Percentiles rank a stretch among this genome's conserved stretches.
These are phyloP conservation scores for Dothidotthia symphoricarpi DNA, from an alignment of 2,329 filamentous ascomycete species.

Conservation along the genomic window DNA sequence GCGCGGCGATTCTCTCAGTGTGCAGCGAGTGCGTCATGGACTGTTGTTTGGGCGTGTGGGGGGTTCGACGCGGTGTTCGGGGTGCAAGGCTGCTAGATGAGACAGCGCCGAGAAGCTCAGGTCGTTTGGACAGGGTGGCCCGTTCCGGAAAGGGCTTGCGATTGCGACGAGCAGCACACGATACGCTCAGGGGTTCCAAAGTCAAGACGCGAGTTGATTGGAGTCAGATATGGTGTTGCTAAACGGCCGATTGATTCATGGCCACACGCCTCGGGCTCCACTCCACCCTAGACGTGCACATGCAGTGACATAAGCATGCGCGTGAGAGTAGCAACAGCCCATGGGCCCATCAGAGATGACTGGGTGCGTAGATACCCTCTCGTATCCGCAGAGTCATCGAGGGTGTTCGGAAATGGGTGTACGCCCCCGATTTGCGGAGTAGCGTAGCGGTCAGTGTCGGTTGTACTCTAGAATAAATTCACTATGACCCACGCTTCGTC, in stretches of 20 bases:
- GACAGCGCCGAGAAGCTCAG: slow-evolving; percentile 18
- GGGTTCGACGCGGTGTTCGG: slow-evolving; percentile 14
- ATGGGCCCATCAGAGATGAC: too few species aligned
- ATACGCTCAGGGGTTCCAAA: too few species aligned
- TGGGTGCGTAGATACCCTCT: slow-evolving; percentile 22
- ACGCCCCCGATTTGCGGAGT: slow-evolving; percentile 14
- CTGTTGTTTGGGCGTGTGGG: slow-evolving; percentile 14
- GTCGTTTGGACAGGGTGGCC: slow-evolving; percentile 8
- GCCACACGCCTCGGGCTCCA: too few species aligned
- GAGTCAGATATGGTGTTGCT: too few species aligned
- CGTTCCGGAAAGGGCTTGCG: slow-evolving; percentile 1
- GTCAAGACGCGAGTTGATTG: too few species aligned
- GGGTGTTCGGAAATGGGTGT: slow-evolving; percentile 2
- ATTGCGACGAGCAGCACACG: not conserved
- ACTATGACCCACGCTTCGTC: slow-evolving; percentile 8
- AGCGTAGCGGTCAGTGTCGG: slow-evolving; percentile 30
- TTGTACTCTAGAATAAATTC: slow-evolving; percentile 22
- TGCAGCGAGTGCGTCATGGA: slow-evolving; percentile 31
- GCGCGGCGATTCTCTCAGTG: slow-evolving; percentile 21
- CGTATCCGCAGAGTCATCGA: slow-evolving; percentile 20
- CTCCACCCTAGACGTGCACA: too few species aligned
- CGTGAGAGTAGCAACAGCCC: too few species aligned
- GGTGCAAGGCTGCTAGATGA: slow-evolving; percentile 22
- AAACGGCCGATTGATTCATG: too few species aligned
- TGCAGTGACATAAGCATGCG: too few species aligned